Percentiles rank a stretch among this genome's conserved stretches.
phyloP scores from a whole-genome alignment of 176 grass and related monocot species.

The Ensete ventricosum region DNA sequence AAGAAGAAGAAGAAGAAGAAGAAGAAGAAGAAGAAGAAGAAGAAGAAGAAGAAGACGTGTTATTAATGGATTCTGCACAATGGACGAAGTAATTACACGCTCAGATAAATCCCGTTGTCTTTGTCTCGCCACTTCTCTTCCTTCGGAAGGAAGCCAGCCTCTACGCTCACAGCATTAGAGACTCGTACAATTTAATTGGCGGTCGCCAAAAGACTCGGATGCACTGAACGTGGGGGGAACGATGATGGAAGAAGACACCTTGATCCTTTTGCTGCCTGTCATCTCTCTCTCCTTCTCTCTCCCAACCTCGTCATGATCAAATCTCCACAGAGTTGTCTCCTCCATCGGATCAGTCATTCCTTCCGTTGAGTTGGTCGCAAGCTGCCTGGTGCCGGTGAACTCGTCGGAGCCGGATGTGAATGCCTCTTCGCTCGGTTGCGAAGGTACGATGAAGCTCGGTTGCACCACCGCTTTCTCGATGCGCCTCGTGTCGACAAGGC shows the following conservation, averaged over 20 bases:
- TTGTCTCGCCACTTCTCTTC: neutral
- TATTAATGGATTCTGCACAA: too few species aligned
- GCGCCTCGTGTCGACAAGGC: neutral
- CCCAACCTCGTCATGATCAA: neutral
- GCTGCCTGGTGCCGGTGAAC: neutral
- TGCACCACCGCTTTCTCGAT: constrained; percentile 35
- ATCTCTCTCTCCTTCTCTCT: constrained; percentile 1
- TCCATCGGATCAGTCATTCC: neutral
- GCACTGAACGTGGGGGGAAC: constrained; percentile 38
- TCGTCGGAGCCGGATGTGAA: neutral
- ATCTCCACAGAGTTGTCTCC: neutral
- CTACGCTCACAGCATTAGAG: neutral
- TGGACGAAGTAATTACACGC: neutral
- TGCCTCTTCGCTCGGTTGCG: constrained; percentile 23
- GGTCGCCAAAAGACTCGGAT: constrained; percentile 7
- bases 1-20: too few species aligned
- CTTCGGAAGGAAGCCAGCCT: constrained; percentile 4
- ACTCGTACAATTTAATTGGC: neutral
- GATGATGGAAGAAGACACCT: constrained; percentile 54
- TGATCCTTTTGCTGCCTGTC: constrained; percentile 17
- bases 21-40: too few species aligned
- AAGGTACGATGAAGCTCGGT: constrained; percentile 61
- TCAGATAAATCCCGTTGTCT: neutral
- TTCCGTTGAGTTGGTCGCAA: neutral
- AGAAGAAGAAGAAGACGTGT: too few species aligned